Percentiles rank a stretch among this genome's conserved stretches.
Evolutionary conservation across 352 stramenopile species (phyloP).

Genomic region (Globisporangium parvum): DNA sequence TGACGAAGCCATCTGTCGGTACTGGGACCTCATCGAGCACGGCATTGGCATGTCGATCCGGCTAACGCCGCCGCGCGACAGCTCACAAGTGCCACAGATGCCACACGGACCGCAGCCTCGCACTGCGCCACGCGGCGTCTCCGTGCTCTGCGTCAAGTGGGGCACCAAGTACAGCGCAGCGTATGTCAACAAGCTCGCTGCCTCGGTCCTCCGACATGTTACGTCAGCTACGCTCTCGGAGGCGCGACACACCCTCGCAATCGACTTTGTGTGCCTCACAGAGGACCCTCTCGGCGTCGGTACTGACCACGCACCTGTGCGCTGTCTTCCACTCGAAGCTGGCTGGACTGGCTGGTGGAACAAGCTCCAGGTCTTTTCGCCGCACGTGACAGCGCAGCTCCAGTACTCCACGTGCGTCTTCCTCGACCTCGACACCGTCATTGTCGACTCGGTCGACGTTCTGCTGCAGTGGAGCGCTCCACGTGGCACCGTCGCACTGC

Average conservation of each 20-base stretch:
- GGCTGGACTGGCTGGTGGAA: conserved; percentile 76
- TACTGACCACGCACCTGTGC: conserved; percentile 16
- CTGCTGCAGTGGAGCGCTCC: conserved; percentile 21
- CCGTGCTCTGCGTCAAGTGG: conserved; percentile 83
- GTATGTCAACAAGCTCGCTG: conserved; percentile 79
- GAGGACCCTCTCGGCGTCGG: conserved; percentile 43
- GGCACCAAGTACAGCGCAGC: conserved; percentile 71
- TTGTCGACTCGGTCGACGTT: conserved; percentile 34
- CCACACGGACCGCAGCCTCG: conserved; percentile 86
- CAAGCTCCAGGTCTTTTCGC: conserved; percentile 66
- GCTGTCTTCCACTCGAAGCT: conserved; percentile 19
- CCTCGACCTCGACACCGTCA: conserved; percentile 76
- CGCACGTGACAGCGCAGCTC: conserved; percentile 8
- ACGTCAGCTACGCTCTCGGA: background rate
- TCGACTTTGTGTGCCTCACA: conserved; percentile 66
- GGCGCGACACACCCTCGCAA: background rate
- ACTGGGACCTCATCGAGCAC: conserved; percentile 68
- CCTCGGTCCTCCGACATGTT: conserved; percentile 29
- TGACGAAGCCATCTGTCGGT: conserved; percentile 34
- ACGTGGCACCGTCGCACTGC: conserved; percentile 15
- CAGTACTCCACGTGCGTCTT: conserved; percentile 32
- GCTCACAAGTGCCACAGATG: conserved; percentile 94
- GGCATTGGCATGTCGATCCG: conserved; percentile 54
- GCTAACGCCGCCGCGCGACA: conserved; percentile 37
- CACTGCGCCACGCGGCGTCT: conserved; percentile 11